Percentiles rank a stretch among this genome's conserved stretches.
phyloP scores from a whole-genome alignment of 805 yeast species.

The Nakazawaea sp. region DNA sequence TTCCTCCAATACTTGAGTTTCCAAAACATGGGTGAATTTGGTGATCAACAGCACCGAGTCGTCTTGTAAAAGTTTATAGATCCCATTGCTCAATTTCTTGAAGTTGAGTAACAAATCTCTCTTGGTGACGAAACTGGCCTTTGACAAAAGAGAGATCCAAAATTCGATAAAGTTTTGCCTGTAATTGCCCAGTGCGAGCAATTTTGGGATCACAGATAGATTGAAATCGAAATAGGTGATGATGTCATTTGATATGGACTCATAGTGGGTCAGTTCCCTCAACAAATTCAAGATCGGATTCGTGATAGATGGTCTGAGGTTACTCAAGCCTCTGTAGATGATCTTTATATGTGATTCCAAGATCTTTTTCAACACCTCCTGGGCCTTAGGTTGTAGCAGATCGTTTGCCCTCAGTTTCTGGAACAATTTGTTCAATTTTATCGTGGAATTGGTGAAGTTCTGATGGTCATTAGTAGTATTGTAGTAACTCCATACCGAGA shows the following conservation, averaged over 20 bases:
- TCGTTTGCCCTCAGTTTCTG: conserved; percentile 9
- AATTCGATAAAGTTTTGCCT: conserved; percentile 57
- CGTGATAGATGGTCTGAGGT: conserved; percentile 49
- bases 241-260: conserved; percentile 39
- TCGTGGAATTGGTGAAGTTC: conserved; percentile 38
- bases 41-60: conserved; percentile 42
- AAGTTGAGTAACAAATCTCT: conserved; percentile 55
- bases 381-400: conserved; percentile 26
- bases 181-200: conserved; percentile 44
- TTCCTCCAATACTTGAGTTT: conserved; percentile 49
- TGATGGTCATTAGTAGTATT: conserved; percentile 45
- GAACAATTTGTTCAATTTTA: conserved; percentile 29
- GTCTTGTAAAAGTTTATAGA: conserved; percentile 57
- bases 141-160: conserved; percentile 45
- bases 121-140: conserved; percentile 48
- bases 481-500: conserved; percentile 30
- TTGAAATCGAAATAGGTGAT: conserved; percentile 63
- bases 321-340: conserved; percentile 60
- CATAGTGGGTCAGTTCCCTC: conserved; percentile 36
- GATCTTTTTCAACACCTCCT: conserved; percentile 34
- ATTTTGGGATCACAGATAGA: conserved; percentile 51
- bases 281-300: conserved; percentile 58
- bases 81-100: conserved; percentile 51
- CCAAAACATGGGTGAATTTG: conserved; percentile 39
- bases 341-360: conserved; percentile 52